Percentiles rank a stretch among this genome's conserved stretches.
These are phyloP conservation scores for Theileria orientalis DNA, from an alignment of 169 alveolate genomes.

Conservation along the genomic window DNA sequence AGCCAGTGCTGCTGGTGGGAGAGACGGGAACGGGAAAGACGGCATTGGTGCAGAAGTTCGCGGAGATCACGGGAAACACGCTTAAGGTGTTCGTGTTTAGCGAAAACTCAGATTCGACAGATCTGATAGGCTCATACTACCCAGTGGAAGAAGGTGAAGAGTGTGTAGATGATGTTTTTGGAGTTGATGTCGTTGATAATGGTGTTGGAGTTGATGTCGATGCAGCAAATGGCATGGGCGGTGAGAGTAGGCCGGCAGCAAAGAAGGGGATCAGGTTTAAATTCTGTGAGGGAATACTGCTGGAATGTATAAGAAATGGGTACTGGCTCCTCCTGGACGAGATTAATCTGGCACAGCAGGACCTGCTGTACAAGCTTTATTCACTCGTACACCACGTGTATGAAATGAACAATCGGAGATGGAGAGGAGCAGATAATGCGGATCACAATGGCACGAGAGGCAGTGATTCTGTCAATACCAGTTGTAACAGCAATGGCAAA, in stretches of 20 bases:
- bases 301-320: slow-evolving; percentile 96
- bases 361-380: slow-evolving; percentile 90
- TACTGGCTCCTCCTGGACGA: slow-evolving; percentile 99
- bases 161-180: neutral
- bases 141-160: slow-evolving; percentile 66
- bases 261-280: slow-evolving; percentile 70
- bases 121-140: slow-evolving; percentile 84
- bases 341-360: slow-evolving; percentile 97
- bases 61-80: slow-evolving; percentile 81
- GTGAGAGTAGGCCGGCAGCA: neutral
- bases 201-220: neutral
- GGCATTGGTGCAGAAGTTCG: slow-evolving; percentile 89
- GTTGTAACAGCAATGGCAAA: slow-evolving; percentile 17
- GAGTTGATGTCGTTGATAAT: neutral
- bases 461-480: too few species aligned
- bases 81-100: slow-evolving; percentile 91
- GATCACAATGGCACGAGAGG: neutral
- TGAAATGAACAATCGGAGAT: slow-evolving; percentile 30
- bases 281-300: slow-evolving; percentile 95
- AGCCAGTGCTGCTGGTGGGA: slow-evolving; percentile 96
- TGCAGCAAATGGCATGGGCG: neutral
- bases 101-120: slow-evolving; percentile 90
- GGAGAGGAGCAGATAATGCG: slow-evolving; percentile 68
- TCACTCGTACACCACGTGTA: neutral
- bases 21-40: slow-evolving; percentile 99